Evolutionary conservation across 2,329 filamentous ascomycete species (phyloP), one percentile per base, ranked within the genome.

Genomic region (Venturia pyrina): DNA sequence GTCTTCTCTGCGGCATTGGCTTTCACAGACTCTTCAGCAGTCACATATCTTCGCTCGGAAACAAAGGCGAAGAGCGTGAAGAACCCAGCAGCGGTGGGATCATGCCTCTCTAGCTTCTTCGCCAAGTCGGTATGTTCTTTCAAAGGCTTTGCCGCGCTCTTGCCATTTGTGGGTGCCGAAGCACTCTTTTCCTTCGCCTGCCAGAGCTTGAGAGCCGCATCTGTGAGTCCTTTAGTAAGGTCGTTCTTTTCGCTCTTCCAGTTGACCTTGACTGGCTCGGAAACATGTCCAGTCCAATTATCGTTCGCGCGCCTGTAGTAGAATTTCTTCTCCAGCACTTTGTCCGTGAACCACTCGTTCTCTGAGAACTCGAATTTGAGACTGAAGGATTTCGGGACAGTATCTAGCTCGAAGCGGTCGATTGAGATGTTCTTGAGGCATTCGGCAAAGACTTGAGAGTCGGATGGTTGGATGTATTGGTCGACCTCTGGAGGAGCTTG

Each of bases 1-100:
- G 87, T 84, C 62, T 81, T 77, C 70, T 89, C 84, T 71, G 85
- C 81, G 76, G 85, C 84, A 32, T 75, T 77, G 7, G 87, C 88
- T 68, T 83, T 79, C 69, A 79, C 79, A 71, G 84, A 88, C 82
- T 96, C 89, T 76, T 90, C 89, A 2, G 85, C 88, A 60, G 84
- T 85, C 71, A 96, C 79, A 72, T 85, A 85, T 69, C 85, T 69
- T 86, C 90, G 68, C 83, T 85, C 74, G 15, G 78, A 79, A 21
- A 81, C 77, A 80, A 88, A 97, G 65, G 89, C 90, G 75, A 97
- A 97, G 84, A 89, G 95, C 66, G 87, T 86, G 75, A 97, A 97
- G 83, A 97, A 96, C 78, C 88, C 92, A 63, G 87, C 74, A 6
- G 83, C 87, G 59, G 85, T 86, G 68, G 89, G 82, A 60, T 85